Evolutionary conservation across 805 yeast genomes (phyloP).

Genomic region (Lipomyces japonicus): DNA sequence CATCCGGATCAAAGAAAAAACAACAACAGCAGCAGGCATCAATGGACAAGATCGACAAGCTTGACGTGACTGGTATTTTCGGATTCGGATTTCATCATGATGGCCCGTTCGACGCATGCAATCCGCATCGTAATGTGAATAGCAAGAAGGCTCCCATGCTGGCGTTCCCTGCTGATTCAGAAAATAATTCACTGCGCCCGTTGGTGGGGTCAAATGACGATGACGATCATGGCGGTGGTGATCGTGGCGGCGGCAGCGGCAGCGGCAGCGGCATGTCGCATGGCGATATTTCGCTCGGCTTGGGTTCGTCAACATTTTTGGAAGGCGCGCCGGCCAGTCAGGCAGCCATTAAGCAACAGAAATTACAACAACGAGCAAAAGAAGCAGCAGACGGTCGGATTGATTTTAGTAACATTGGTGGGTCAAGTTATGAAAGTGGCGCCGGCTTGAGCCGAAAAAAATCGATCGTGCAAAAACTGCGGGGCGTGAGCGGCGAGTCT

Average conservation of each 20-base stretch:
- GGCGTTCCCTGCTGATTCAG: constrained; percentile 96
- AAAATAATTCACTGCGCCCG: constrained; percentile 67
- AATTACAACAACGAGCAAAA: constrained; percentile 4
- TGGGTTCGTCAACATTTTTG: constrained; percentile 86
- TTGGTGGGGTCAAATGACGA: background rate
- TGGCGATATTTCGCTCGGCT: constrained; percentile 80
- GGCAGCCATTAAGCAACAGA: constrained; percentile 27
- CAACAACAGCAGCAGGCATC: constrained; percentile 38
- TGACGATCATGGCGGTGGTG: constrained; percentile 3
- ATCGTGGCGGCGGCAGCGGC: constrained; percentile 33
- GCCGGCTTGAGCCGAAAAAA: constrained; percentile 72
- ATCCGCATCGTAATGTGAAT: constrained; percentile 86
- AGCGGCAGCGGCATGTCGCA: constrained; percentile 47
- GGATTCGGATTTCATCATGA: constrained; percentile 96
- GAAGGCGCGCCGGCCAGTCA: constrained; percentile 92
- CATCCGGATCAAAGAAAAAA: constrained; percentile 1
- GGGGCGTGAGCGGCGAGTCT: constrained; percentile 34
- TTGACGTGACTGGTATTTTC: constrained; percentile 92
- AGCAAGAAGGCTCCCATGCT: constrained; percentile 78
- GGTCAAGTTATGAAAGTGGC: constrained; percentile 27
- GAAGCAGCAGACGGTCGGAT: constrained; percentile 5
- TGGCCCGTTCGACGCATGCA: constrained; percentile 98
- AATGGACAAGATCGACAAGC: constrained; percentile 88
- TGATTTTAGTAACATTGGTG: constrained; percentile 19
- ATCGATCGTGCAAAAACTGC: constrained; percentile 69